These are phyloP conservation scores for Hericium coralloides DNA, from an alignment of 768 basidiomycete genomes.

Conservation along the genomic window DNA sequence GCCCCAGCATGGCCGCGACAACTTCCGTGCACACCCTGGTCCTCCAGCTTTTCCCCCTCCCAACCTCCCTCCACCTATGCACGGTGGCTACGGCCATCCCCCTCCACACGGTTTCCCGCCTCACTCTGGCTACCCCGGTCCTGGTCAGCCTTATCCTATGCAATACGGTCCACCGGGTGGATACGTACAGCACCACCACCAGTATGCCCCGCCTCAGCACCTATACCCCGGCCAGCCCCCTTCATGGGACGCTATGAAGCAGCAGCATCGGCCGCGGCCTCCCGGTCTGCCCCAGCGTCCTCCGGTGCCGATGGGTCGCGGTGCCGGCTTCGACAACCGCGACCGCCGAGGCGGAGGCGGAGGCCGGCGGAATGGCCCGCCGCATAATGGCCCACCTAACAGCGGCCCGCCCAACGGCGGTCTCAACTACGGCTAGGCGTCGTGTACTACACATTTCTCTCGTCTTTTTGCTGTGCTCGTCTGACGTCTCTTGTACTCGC, in stretches of 20 bases:
- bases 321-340: slow-evolving; percentile 4
- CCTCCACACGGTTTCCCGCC: slow-evolving; percentile 11
- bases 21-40: background rate
- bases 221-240: slow-evolving; percentile 1
- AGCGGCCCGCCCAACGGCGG: slow-evolving; percentile 11
- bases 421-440: background rate
- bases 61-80: slow-evolving; percentile 9
- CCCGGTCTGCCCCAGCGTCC: slow-evolving; percentile 15
- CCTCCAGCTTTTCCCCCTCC: background rate
- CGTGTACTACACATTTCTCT: background rate
- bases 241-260: slow-evolving; percentile 7
- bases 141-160: slow-evolving; percentile 1
- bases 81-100: slow-evolving; percentile 8
- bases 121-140: slow-evolving; percentile 21
- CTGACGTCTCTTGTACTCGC: slow-evolving; percentile 4
- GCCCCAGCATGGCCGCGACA: background rate
- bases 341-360: slow-evolving; percentile 11
- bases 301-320: slow-evolving; percentile 12
- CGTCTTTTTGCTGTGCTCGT: slow-evolving; percentile 3
- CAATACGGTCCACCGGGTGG: slow-evolving; percentile 3
- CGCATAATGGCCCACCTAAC: slow-evolving; percentile 4
- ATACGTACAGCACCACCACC: slow-evolving; percentile 8
- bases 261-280: slow-evolving; percentile 8
- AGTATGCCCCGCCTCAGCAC: slow-evolving; percentile 9
- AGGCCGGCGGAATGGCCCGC: slow-evolving; percentile 10